A percentile compares a stretch with the other conserved stretches of the same genome.
Evolutionary conservation across 306 rosid genomes (phyloP).

Genomic region (cucumber (Cucumis sativus)): DNA sequence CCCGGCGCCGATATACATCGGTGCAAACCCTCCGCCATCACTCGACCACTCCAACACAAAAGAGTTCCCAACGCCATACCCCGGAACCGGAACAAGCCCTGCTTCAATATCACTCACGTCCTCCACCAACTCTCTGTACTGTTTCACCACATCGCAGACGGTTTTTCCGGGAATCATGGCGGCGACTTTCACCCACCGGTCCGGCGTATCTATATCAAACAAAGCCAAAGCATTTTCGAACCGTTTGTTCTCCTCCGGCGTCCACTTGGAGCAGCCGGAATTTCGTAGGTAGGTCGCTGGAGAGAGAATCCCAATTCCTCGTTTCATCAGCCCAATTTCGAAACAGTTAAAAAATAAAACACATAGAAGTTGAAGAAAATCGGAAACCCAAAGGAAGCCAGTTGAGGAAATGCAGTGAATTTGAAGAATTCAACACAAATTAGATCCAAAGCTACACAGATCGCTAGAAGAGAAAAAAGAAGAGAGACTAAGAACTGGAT

Average conservation of each 20-base stretch:
- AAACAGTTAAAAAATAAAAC: background rate
- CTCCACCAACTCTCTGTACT: conserved; percentile 11
- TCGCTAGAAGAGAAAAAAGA: background rate
- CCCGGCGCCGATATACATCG: background rate
- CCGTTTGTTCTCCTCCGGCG: conserved; percentile 10
- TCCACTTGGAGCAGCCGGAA: conserved; percentile 5
- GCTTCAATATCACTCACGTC: conserved; percentile 14
- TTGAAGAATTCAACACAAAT: conserved; percentile 16
- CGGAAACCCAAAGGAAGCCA: conserved; percentile 35
- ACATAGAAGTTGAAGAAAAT: background rate
- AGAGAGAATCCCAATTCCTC: conserved; percentile 4
- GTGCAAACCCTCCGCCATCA: background rate
- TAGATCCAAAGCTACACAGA: background rate
- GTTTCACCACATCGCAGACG: conserved; percentile 6
- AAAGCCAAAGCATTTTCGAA: conserved; percentile 12
- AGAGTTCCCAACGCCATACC: background rate
- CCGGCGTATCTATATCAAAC: conserved; percentile 10
- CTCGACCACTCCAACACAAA: conserved; percentile 6
- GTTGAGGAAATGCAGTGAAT: conserved; percentile 35
- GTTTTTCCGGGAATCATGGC: conserved; percentile 12
- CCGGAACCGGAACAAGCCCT: conserved; percentile 4
- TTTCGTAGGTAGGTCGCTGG: background rate
- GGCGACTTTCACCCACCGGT: conserved; percentile 10
- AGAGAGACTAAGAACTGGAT: background rate
- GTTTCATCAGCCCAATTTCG: background rate